Evolutionary conservation across 2,329 filamentous ascomycete species (phyloP), one percentile per base, ranked within the genome.

Genomic region (Blastomyces parvus): DNA sequence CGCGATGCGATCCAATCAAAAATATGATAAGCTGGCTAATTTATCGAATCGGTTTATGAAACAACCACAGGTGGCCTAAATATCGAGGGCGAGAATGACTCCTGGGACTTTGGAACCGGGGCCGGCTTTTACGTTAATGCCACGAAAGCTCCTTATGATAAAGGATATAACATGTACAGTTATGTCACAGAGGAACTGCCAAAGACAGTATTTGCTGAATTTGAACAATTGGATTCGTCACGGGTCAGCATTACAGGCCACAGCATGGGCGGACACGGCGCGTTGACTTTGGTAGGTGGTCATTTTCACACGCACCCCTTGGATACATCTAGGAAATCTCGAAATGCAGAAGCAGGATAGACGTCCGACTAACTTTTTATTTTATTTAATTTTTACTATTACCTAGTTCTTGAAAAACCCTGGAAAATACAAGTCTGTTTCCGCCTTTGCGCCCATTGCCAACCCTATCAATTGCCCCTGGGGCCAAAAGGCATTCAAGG

Each of bases 41-140:
- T 27, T 36, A 3, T 56, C 19, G 36, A 33, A 33, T 36, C 27
- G 17, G n/a, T 19, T 8, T 38, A 38, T 38, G 36, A 38, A 38
- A 27, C 46, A 33, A 33, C 36, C 22, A 38, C 50, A 87, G 86
- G 87, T 63, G 93, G 93, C 1, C 83, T 94, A 58, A 80, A 86
- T 69, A 87, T 96, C 65, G 80, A 87, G 40, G 91, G 90, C 71
- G 92, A 97, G 81, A 86, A 95, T 71, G 93, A 96, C 67, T 76
- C 83, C 59, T 99, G 87, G 77, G 94, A 99, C 78, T 97, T 99
- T 74, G 94, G 94, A 70, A 86, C 85, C 66, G 93, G 89, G 5
- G 94, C 94, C 0, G 90, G 91, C 62, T 99, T 99, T 83, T 99
- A 99, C 81, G 80, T 99, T 69, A 88, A 99, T 75, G 91, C 93